phyloP scores from a whole-genome alignment of 345 rosid genomes.

The Schrenkiella parvula region DNA sequence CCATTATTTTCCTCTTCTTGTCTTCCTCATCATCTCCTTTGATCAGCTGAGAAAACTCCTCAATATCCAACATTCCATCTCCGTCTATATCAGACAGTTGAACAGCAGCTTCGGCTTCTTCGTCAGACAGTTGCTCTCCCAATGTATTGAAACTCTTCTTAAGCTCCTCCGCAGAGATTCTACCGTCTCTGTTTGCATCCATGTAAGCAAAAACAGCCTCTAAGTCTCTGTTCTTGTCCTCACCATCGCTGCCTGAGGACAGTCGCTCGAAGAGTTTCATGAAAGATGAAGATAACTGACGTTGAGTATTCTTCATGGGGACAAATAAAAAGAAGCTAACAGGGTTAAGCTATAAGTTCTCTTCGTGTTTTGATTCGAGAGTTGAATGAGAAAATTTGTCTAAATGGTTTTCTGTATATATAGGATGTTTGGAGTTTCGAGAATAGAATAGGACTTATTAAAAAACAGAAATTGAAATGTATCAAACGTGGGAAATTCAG shows the following conservation, averaged over 20 bases:
- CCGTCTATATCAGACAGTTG: conserved; percentile 50
- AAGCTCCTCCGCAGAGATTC: conserved; percentile 51
- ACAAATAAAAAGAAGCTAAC: neutral
- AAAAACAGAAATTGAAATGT: neutral
- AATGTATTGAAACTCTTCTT: conserved; percentile 40
- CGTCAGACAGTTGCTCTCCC: conserved; percentile 48
- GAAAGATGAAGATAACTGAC: conserved; percentile 32
- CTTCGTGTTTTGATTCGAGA: neutral
- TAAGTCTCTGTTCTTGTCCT: conserved; percentile 23
- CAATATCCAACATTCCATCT: conserved; percentile 52
- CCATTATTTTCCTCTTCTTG: conserved; percentile 39
- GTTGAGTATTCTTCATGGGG: conserved; percentile 27
- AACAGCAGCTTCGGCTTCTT: conserved; percentile 53
- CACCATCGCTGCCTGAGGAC: neutral
- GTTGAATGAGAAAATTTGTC: conserved; percentile 20
- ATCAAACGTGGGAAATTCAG: conserved; percentile 24
- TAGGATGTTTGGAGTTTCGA: neutral
- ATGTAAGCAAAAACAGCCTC: conserved; percentile 46
- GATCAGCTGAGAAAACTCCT: conserved; percentile 54
- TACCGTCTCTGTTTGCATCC: conserved; percentile 62
- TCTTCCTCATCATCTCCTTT: conserved; percentile 43
- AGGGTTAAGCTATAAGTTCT: neutral
- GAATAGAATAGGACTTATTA: neutral
- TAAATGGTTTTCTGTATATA: conserved; percentile 6
- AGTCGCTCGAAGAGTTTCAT: conserved; percentile 13